Conservation (phyloP, 805 yeast species). For the Candida chilensis region DNA sequence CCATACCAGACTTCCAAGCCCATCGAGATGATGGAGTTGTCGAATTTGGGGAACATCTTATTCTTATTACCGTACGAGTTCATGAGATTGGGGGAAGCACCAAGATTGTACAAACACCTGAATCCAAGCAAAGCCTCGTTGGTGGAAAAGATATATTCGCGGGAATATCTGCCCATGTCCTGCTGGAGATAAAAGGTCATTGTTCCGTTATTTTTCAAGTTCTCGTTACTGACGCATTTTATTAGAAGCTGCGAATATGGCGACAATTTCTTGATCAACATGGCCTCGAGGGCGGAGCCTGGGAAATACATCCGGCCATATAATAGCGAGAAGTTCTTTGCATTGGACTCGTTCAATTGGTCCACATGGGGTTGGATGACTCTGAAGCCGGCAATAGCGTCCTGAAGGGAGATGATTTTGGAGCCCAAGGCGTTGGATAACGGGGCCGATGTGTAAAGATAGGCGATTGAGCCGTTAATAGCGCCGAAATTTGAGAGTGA, state of each 20-base stretch:
- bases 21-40: constrained; percentile 56
- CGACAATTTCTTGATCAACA: constrained; percentile 61
- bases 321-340: constrained; percentile 32
- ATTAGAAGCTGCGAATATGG: constrained; percentile 54
- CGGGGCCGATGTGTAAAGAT: constrained; percentile 61
- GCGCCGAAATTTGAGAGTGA: constrained; percentile 54
- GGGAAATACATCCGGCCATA: constrained; percentile 91
- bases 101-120: constrained; percentile 66
- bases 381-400: constrained; percentile 62
- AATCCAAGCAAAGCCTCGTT: constrained; percentile 80
- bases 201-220: constrained; percentile 41
- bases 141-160: constrained; percentile 74
- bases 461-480: constrained; percentile 77
- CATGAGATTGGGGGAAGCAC: constrained; percentile 8
- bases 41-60: constrained; percentile 25
- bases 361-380: constrained; percentile 35
- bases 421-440: constrained; percentile 44
- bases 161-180: constrained; percentile 50
- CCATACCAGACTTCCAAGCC: constrained; percentile 93
- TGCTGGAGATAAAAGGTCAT: constrained; percentile 67
- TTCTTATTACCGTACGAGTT: constrained; percentile 2
- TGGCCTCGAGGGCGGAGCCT: constrained; percentile 77
- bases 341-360: not conserved
- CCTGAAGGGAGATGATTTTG: constrained; percentile 46
- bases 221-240: constrained; percentile 67